Evolutionary conservation across 192 early-diverging fungal genomes (phyloP).

Genomic region (Lobosporangium transversale): DNA sequence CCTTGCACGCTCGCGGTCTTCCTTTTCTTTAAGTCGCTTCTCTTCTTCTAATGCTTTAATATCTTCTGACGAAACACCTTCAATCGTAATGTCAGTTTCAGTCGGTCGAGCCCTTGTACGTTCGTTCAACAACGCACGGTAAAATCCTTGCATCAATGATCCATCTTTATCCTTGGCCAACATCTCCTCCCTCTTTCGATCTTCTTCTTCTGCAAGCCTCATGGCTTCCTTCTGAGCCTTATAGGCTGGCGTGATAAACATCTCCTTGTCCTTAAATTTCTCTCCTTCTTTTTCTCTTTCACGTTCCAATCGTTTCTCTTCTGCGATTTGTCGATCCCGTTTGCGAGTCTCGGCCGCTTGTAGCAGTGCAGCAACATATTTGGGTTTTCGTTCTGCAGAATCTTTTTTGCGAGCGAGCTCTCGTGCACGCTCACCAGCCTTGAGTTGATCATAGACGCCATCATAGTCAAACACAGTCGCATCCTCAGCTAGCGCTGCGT

Average conservation of each 20-base stretch:
- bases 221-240: constrained; percentile 49
- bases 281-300: constrained; percentile 80
- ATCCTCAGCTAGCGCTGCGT: constrained; percentile 75
- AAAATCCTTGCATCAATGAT: constrained; percentile 67
- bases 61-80: constrained; percentile 3
- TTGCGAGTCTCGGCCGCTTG: constrained; percentile 74
- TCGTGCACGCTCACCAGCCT: constrained; percentile 63
- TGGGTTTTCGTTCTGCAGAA: constrained; percentile 58
- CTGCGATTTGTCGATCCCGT: constrained; percentile 72
- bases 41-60: constrained; percentile 16
- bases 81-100: constrained; percentile 20
- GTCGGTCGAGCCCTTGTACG: constrained; percentile 52
- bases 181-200: constrained; percentile 67
- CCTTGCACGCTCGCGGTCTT: constrained; percentile 45
- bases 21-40: constrained; percentile 14
- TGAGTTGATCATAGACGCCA: constrained; percentile 77
- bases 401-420: constrained; percentile 61
- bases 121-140: constrained; percentile 67
- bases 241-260: constrained; percentile 82
- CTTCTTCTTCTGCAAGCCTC: constrained; percentile 65
- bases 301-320: constrained; percentile 73
- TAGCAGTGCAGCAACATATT: constrained; percentile 72
- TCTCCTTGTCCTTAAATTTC: constrained; percentile 79
- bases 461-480: constrained; percentile 83
- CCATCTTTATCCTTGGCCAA: constrained; percentile 67